These are phyloP conservation scores for Pseudonectria foliicola DNA, from an alignment of 2,329 filamentous ascomycete genomes.

Conservation along the genomic window DNA sequence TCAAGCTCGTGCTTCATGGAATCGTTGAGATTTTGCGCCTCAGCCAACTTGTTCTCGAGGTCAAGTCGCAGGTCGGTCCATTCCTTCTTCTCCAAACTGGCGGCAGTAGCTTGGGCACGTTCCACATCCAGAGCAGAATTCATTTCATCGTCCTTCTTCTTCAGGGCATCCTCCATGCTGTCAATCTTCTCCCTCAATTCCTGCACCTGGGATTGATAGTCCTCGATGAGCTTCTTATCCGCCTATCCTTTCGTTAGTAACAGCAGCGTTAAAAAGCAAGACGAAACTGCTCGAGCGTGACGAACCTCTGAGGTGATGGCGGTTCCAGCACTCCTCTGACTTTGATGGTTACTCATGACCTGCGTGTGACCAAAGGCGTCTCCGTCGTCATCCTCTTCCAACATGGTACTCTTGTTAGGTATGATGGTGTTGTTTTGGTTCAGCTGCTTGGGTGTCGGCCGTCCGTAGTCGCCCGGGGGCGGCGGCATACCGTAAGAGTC, in stretches of 20 bases:
- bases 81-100: slow-evolving; percentile 60
- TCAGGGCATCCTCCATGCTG: slow-evolving; percentile 60
- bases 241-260: slow-evolving; percentile 33
- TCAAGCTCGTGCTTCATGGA: slow-evolving; percentile 74
- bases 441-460: slow-evolving; percentile 80
- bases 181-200: slow-evolving; percentile 69
- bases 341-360: slow-evolving; percentile 21
- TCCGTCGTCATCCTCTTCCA: slow-evolving; percentile 84
- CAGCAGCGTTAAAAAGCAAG: background rate
- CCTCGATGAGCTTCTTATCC: slow-evolving; percentile 66
- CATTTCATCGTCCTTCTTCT: slow-evolving; percentile 66
- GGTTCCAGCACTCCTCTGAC: slow-evolving; percentile 25
- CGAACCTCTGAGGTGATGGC: slow-evolving; percentile 33
- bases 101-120: slow-evolving; percentile 43
- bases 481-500: slow-evolving; percentile 49
- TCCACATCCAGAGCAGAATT: slow-evolving; percentile 52
- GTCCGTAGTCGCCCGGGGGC: slow-evolving; percentile 61
- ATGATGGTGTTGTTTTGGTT: slow-evolving; percentile 88
- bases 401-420: slow-evolving; percentile 95
- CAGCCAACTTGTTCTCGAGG: slow-evolving; percentile 66
- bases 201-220: slow-evolving; percentile 72
- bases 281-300: slow-evolving; percentile 1
- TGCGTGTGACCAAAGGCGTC: slow-evolving; percentile 50
- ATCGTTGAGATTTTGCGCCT: slow-evolving; percentile 72
- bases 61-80: slow-evolving; percentile 58